Conservation (phyloP, 176 grass and related monocot species). For the Alopecurus myosuroides region DNA sequence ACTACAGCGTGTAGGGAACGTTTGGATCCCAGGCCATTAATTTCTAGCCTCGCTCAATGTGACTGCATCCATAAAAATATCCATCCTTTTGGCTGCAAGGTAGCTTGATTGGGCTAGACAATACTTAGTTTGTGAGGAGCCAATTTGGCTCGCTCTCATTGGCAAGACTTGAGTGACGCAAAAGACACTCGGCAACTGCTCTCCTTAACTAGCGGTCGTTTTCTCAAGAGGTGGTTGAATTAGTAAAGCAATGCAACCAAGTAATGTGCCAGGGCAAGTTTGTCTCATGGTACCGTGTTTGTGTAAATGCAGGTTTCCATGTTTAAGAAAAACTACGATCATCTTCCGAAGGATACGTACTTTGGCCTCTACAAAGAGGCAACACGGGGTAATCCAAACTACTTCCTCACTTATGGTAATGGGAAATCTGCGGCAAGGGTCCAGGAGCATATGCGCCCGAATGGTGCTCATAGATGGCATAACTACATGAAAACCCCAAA, state of each 20-base stretch:
- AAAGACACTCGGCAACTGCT: not conserved
- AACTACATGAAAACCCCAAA: slow-evolving; percentile 98
- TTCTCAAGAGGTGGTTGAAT: not conserved
- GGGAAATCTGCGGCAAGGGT: slow-evolving; percentile 96
- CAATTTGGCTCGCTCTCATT: not conserved
- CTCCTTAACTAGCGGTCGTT: not conserved
- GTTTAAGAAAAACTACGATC: slow-evolving; percentile 99
- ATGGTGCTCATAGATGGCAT: slow-evolving; percentile 99
- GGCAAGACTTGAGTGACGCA: not conserved
- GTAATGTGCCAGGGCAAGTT: not conserved
- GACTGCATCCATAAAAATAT: not conserved
- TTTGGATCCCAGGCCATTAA: not conserved
- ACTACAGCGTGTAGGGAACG: not conserved
- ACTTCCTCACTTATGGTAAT: slow-evolving; percentile 96
- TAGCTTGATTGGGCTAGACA: not conserved
- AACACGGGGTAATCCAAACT: slow-evolving; percentile 95
- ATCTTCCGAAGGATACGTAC: slow-evolving; percentile 99
- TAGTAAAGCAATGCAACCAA: not conserved
- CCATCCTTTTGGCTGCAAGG: not conserved
- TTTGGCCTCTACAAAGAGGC: slow-evolving; percentile 99
- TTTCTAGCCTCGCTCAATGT: not conserved
- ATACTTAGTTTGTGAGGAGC: not conserved
- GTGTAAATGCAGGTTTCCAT: slow-evolving; percentile 66
- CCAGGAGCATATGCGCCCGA: slow-evolving; percentile 88
- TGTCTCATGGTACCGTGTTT: not conserved